These are phyloP conservation scores for Leishmania amazonensis DNA, from an alignment of 208 protist genomes.

Conservation along the genomic window DNA sequence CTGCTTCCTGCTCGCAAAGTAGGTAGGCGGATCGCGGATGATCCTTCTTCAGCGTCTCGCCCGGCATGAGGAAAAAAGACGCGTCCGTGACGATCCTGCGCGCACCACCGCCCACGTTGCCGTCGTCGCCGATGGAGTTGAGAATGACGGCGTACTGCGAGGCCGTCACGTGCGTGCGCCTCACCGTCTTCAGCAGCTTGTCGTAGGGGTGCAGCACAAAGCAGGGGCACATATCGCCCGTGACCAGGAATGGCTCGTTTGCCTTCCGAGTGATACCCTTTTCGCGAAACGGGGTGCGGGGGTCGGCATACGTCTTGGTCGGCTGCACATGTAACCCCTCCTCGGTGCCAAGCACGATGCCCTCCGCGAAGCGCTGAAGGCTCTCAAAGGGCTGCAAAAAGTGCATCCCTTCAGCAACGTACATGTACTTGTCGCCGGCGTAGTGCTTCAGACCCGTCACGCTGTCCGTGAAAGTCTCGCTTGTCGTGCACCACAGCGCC, in stretches of 20 bases:
- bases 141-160: slow-evolving; percentile 41
- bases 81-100: slow-evolving; percentile 71
- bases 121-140: slow-evolving; percentile 36
- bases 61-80: slow-evolving; percentile 87
- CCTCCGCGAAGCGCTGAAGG: slow-evolving; percentile 53
- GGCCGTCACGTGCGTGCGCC: slow-evolving; percentile 60
- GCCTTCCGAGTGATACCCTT: slow-evolving; percentile 57
- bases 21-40: slow-evolving; percentile 68
- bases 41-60: slow-evolving; percentile 70
- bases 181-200: slow-evolving; percentile 63
- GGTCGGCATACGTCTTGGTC: slow-evolving; percentile 83
- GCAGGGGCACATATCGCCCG: slow-evolving; percentile 63
- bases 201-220: slow-evolving; percentile 96
- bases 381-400: slow-evolving; percentile 85
- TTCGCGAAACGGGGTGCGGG: slow-evolving; percentile 53
- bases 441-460: slow-evolving; percentile 40
- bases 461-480: slow-evolving; percentile 38
- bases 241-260: slow-evolving; percentile 87
- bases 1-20: slow-evolving; percentile 78
- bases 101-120: not conserved
- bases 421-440: slow-evolving; percentile 75
- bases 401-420: slow-evolving; percentile 45
- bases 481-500: slow-evolving; percentile 50
- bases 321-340: slow-evolving; percentile 91
- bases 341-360: slow-evolving; percentile 63